These are phyloP conservation scores for Nectriaceae sp. DNA, from an alignment of 2,329 filamentous ascomycete genomes.

Conservation along the genomic window DNA sequence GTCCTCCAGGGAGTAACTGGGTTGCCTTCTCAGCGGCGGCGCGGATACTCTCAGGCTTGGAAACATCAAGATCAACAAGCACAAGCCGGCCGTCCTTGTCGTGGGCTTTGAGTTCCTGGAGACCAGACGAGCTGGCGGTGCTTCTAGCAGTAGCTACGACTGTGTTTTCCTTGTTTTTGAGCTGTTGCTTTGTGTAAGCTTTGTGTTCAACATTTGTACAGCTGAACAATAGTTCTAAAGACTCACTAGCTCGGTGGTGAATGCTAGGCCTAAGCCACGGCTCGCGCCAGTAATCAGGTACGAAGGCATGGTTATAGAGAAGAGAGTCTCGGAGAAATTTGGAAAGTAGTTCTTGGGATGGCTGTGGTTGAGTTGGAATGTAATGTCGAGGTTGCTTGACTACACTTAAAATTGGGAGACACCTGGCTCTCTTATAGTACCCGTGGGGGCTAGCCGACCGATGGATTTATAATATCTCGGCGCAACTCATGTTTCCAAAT, in stretches of 20 bases:
- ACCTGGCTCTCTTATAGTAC: not conserved
- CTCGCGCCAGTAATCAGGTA: slow-evolving; percentile 23
- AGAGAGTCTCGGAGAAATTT: not conserved
- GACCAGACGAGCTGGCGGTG: slow-evolving; percentile 12
- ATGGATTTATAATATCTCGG: not conserved
- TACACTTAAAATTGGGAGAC: not conserved
- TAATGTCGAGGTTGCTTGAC: not conserved
- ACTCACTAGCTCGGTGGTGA: slow-evolving; percentile 19
- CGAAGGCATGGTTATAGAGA: slow-evolving; percentile 14
- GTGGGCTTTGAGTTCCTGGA: slow-evolving; percentile 11
- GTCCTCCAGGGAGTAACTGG: slow-evolving; percentile 17
- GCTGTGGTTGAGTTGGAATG: not conserved
- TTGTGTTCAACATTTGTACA: not conserved
- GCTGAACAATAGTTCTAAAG: slow-evolving; percentile 1
- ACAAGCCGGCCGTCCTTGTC: slow-evolving; percentile 5
- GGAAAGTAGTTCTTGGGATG: not conserved
- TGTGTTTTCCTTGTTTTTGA: slow-evolving; percentile 18
- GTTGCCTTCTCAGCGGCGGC: slow-evolving; percentile 13
- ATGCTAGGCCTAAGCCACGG: slow-evolving; percentile 25
- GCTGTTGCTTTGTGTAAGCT: slow-evolving; percentile 10
- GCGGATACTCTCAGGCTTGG: slow-evolving; percentile 8
- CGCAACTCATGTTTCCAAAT: not conserved
- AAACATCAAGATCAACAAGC: slow-evolving; percentile 7
- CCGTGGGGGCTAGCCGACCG: not conserved
- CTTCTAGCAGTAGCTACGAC: slow-evolving; percentile 23